These are phyloP conservation scores for Davidsoniella virescens DNA, from an alignment of 2,329 filamentous ascomycete species.

Conservation along the genomic window DNA sequence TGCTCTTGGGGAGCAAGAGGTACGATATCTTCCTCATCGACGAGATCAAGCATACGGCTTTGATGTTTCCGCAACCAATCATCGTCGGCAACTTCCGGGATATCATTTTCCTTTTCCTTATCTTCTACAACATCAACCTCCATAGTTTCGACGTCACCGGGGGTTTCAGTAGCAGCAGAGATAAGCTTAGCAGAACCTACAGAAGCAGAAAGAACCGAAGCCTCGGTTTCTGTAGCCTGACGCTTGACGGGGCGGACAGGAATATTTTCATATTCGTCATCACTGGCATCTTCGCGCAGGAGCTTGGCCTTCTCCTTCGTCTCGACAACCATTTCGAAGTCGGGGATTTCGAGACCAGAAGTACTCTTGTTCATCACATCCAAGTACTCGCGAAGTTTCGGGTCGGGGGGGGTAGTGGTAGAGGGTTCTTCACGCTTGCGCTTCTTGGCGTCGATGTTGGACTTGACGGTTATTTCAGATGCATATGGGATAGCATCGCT, in stretches of 20 bases:
- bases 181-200: background rate
- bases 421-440: constrained; percentile 46
- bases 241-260: constrained; percentile 23
- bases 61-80: constrained; percentile 89
- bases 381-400: constrained; percentile 74
- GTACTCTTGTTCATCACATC: constrained; percentile 53
- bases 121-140: constrained; percentile 10
- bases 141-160: constrained; percentile 43
- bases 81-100: constrained; percentile 48
- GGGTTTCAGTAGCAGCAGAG: constrained; percentile 27
- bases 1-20: constrained; percentile 8
- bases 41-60: constrained; percentile 67
- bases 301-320: constrained; percentile 18
- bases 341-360: constrained; percentile 7
- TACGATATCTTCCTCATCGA: constrained; percentile 51
- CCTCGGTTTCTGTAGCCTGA: constrained; percentile 12
- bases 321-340: constrained; percentile 5
- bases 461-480: constrained; percentile 14
- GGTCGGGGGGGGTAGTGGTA: constrained; percentile 37
- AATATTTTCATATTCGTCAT: constrained; percentile 59
- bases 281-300: constrained; percentile 42
- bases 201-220: constrained; percentile 3
- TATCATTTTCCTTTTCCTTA: background rate
- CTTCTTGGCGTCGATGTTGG: constrained; percentile 39
- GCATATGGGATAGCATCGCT: background rate